A percentile compares a stretch with the other conserved stretches of the same genome.
phyloP scores from a whole-genome alignment of 139 green algal genomes.

The Chlorella sp. region DNA sequence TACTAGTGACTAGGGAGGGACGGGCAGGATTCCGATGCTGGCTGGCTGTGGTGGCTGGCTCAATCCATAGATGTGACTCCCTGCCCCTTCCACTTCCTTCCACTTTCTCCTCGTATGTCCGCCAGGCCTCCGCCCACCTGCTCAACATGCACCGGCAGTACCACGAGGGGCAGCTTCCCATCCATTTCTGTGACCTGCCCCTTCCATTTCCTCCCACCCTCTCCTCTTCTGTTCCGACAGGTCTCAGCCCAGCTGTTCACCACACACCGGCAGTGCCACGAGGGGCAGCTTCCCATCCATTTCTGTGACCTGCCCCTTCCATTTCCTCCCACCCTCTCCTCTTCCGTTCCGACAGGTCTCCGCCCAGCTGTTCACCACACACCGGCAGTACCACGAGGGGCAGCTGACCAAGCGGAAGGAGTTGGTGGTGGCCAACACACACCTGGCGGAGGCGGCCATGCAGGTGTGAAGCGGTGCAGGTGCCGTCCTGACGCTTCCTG shows the following conservation, averaged over 20 bases:
- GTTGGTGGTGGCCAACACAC: constrained; percentile 50
- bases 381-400: constrained; percentile 51
- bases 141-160: neutral
- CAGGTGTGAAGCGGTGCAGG: neutral
- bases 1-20: too few species aligned
- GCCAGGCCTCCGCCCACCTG: too few species aligned
- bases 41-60: too few species aligned
- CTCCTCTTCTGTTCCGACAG: too few species aligned
- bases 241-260: neutral
- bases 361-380: constrained; percentile 32
- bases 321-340: neutral
- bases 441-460: constrained; percentile 25
- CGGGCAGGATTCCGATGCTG: too few species aligned
- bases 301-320: neutral
- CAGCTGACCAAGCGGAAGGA: constrained; percentile 60
- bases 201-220: too few species aligned
- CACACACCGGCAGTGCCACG: neutral
- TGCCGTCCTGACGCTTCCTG: too few species aligned
- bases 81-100: too few species aligned
- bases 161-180: neutral
- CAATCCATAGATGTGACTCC: too few species aligned
- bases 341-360: constrained; percentile 10
- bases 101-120: too few species aligned
- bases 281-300: neutral
- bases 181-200: too few species aligned